Evolutionary conservation across 2,329 filamentous ascomycete genomes (phyloP).

Genomic region (Elsinoe ampelina): DNA sequence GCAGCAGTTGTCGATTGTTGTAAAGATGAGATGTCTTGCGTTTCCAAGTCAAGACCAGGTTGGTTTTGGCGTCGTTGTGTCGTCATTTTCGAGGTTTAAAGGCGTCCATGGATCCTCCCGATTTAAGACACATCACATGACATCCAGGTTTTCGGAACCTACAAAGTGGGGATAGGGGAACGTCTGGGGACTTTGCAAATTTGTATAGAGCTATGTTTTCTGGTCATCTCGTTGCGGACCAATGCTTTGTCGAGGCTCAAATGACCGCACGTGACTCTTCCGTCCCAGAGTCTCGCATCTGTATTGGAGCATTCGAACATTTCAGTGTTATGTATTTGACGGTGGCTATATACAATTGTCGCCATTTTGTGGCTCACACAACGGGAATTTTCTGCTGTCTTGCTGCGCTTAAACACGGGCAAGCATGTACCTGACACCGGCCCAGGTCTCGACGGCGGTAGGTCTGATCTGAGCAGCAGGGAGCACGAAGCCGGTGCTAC

Average conservation of each 20-base stretch:
- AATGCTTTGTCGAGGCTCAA: too few species aligned
- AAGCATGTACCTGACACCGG: slow-evolving; percentile 26
- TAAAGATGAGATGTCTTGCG: background rate
- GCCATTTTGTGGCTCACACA: background rate
- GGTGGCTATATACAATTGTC: background rate
- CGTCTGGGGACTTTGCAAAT: too few species aligned
- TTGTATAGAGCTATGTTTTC: too few species aligned
- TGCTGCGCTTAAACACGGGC: background rate
- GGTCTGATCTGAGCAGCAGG: slow-evolving; percentile 42
- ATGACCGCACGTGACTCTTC: too few species aligned
- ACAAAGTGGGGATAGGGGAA: background rate
- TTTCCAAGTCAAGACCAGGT: background rate
- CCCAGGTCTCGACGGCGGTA: slow-evolving; percentile 40
- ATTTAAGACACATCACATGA: background rate
- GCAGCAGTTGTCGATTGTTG: background rate
- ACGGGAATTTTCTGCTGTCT: background rate
- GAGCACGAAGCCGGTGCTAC: slow-evolving; percentile 41
- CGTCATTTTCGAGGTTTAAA: slow-evolving; percentile 1
- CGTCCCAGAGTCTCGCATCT: too few species aligned
- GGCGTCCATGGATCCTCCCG: background rate
- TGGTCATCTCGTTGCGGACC: too few species aligned
- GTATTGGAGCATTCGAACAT: background rate
- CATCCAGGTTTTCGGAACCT: background rate
- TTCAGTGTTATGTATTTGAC: background rate
- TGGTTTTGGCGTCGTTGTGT: slow-evolving; percentile 8